Evolutionary conservation across 441 rosid species (phyloP).

Genomic region (Rhodomyrtus psidioides): DNA sequence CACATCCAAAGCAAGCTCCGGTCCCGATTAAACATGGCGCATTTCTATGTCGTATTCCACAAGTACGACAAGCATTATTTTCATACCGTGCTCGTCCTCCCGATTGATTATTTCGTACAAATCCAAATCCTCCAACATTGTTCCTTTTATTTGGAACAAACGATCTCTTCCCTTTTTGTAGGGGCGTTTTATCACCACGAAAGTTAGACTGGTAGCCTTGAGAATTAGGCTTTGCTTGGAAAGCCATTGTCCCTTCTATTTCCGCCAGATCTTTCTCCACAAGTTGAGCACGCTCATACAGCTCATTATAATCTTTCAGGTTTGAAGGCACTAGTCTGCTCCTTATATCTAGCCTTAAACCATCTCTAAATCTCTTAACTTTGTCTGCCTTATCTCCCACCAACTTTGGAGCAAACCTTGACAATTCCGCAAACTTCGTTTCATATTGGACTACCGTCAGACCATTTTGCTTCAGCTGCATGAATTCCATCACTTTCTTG

Average conservation of each 20-base stretch:
- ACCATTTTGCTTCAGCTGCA: neutral
- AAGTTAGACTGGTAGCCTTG: neutral
- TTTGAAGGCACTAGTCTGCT: neutral
- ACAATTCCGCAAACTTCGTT: neutral
- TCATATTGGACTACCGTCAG: neutral
- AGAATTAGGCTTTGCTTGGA: neutral
- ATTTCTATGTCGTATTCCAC: no score
- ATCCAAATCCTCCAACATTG: no score
- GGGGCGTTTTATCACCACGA: no score
- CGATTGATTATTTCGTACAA: fast-evolving
- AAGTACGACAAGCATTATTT: no score
- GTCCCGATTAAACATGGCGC: no score
- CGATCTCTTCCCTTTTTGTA: fast-evolving
- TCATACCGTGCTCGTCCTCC: no score
- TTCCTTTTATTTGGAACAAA: no score
- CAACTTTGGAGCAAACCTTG: neutral
- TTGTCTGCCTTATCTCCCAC: neutral
- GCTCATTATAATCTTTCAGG: neutral
- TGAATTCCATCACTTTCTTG: neutral
- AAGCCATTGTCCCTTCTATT: fast-evolving
- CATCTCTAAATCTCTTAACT: neutral
- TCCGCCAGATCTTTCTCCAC: neutral
- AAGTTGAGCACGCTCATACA: neutral
- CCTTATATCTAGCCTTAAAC: neutral
- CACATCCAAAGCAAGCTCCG: no score